Base-by-base conservation (phyloP, 2,329 filamentous ascomycete genomes). In the Pestalotiopsis sp. region DNA sequence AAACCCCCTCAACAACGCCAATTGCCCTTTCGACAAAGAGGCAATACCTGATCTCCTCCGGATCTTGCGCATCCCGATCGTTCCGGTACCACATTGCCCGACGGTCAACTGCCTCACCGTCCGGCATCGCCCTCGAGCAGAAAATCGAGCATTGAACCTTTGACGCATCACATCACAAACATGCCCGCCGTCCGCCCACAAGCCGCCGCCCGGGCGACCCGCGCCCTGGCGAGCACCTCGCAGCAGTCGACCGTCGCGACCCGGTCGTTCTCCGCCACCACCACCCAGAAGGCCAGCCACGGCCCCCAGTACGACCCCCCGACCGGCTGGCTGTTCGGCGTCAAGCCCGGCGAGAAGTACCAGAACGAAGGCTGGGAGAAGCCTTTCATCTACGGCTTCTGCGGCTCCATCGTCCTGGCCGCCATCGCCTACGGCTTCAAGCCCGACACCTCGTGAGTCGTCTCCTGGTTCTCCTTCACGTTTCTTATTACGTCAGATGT, bases 291-390 rank as follows among this genome's bases (percentile, higher is more conserved):
- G 69, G 82, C 82, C 72, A 84, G 85, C 74, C 90, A 92, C 84
- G 92, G 90, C 77, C 87, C 90, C 74, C 92, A 94, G 80, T 99
- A 94, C 83, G 96, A 99, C 75, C 91, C 95, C 62, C 95, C 96
- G 2, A 88, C 86, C 68, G 96, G 96, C 76, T 98, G 94, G 94
- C 90, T 99, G 76, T 98, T 93, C 82, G 95, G 95, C 74, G 89
- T 98, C 76, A 95, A 94, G 86, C 96, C 96, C 45, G 95, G 95
- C 72, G 94, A 98, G 89, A 97, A 98, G 87, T 91, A 94, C 79
- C 90, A 97, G 88, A 93, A 94, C 81, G 96, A 99, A 85, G 96
- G 95, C 66, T 99, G 96, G 96, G 96, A 99, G 87, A 90, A 87
- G 74, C 83, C 94, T 68, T 95, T 92, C 85, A 92, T 92, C 80